Percentiles rank a stretch among this genome's conserved stretches.
phyloP scores from a whole-genome alignment of 1,284 basidiomycete species.

The Apiotrichum veenhuisii region DNA sequence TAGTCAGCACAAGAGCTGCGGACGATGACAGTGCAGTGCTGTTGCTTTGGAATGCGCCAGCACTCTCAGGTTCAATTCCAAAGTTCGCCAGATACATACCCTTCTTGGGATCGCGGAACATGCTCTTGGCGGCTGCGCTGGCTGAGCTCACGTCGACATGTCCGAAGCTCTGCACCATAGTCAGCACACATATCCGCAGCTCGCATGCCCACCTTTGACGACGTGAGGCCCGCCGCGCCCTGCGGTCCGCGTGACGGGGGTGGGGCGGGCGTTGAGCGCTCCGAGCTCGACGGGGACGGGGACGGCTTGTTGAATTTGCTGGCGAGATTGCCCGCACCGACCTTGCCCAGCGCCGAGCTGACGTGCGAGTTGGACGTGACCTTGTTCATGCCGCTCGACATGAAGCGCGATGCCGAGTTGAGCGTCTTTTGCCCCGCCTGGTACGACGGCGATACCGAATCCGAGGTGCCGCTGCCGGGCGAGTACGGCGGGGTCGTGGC shows the following conservation, averaged over 20 bases:
- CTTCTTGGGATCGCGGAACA: conserved; percentile 40
- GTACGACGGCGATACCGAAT: neutral
- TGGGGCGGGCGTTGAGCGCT: neutral
- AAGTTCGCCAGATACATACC: no score
- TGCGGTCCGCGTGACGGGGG: neutral
- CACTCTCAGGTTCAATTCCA: no score
- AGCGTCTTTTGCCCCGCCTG: neutral
- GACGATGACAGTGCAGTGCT: no score
- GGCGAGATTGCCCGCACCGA: conserved; percentile 19
- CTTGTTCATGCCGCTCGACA: conserved; percentile 28
- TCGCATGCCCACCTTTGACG: neutral
- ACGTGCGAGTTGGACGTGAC: conserved; percentile 17
- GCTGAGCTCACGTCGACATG: conserved; percentile 35
- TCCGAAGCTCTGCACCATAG: conserved; percentile 26
- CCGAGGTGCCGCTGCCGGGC: neutral
- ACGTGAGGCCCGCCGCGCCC: neutral
- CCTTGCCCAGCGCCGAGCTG: conserved; percentile 17
- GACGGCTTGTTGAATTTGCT: neutral
- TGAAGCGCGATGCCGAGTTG: conserved; percentile 23
- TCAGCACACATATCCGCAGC: neutral
- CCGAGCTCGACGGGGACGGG: neutral
- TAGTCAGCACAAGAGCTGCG: neutral
- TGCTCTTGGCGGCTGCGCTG: conserved; percentile 33
- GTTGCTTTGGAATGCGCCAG: no score
- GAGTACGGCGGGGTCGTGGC: neutral